These are phyloP conservation scores for Andrographis paniculata DNA, from an alignment of 305 asterid species.

Conservation along the genomic window DNA sequence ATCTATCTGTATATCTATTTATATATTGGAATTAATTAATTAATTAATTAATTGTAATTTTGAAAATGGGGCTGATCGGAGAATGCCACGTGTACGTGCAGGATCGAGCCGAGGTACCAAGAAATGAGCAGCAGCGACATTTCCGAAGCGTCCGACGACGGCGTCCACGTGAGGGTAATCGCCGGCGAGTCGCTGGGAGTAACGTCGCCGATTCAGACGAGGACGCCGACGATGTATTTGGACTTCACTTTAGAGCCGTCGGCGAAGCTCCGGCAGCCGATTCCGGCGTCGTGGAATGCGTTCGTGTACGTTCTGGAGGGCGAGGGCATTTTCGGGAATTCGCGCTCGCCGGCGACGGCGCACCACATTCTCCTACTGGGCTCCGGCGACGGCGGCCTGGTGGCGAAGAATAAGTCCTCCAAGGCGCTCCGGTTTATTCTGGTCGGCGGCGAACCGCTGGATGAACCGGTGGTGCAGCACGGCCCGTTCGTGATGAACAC, in stretches of 20 bases:
- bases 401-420: conserved; percentile 60
- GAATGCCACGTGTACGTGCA: conserved; percentile 18
- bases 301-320: conserved; percentile 78
- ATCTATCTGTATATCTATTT: neutral
- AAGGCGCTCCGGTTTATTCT: conserved; percentile 45
- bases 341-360: conserved; percentile 33
- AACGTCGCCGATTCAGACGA: conserved; percentile 53
- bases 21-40: no score
- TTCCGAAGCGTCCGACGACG: conserved; percentile 48
- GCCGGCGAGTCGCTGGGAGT: conserved; percentile 82
- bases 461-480: conserved; percentile 68
- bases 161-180: conserved; percentile 57
- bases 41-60: no score
- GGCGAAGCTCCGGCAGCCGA: conserved; percentile 47
- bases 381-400: conserved; percentile 58
- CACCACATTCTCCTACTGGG: conserved; percentile 57
- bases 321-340: conserved; percentile 52
- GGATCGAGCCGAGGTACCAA: conserved; percentile 86
- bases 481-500: conserved; percentile 94
- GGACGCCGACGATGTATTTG: conserved; percentile 83
- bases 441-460: conserved; percentile 78
- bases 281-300: conserved; percentile 63
- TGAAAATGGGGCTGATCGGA: no score
- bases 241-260: conserved; percentile 75
- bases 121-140: conserved; percentile 58